Evolutionary conservation across 768 basidiomycete species (phyloP), one percentile per base, ranked within the genome.

Genomic region (Mycena galericulata): DNA sequence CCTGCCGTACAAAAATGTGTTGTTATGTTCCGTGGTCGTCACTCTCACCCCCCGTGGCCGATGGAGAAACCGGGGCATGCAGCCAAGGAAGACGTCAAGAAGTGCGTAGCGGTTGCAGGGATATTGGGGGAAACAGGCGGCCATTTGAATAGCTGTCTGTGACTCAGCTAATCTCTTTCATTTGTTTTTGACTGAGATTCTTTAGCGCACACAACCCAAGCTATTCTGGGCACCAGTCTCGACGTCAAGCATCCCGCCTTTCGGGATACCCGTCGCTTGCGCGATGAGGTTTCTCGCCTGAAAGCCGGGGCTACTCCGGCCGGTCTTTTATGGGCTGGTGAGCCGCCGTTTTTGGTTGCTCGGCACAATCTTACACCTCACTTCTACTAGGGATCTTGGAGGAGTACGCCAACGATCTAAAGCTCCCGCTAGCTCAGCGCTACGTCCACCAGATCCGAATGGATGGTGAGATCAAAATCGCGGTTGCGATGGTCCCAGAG

Each of bases 391-490:
- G 45, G 2, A 36, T 46, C 24, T 12, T 56, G 2, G 55, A 56
- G 6, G 24, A 24, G 29, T 59, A 46, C 14, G 29, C 32, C 17
- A 11, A 34, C 4, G 57, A 59, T 32, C 27, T 50, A 8, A 17
- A 30, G 22, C 57, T 66, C 4, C 46, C 65, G 0, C n/a, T 38
- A 3, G 46, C 12, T 1, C 8, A 66, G 14, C 65, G 29, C 3
- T 66, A 66, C 57, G 43, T 66, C 1, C 45, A 29, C 22, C 14
- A 45, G 7, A 18, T 66, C 15, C 57, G 49, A 4, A 59, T 58
- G 56, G 57, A 59, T 17, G 65, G 65, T 6, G 30, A 32, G 1
- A 17, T 61, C 38, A 67, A 67, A 38, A 18, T 67, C 15, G 58
- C 57, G 6, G 47, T 59, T 8, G 20, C 22, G 4, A 3, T 67